Evolutionary conservation across 306 rosid genomes (phyloP).

Genomic region (Potentilla sterilis): DNA sequence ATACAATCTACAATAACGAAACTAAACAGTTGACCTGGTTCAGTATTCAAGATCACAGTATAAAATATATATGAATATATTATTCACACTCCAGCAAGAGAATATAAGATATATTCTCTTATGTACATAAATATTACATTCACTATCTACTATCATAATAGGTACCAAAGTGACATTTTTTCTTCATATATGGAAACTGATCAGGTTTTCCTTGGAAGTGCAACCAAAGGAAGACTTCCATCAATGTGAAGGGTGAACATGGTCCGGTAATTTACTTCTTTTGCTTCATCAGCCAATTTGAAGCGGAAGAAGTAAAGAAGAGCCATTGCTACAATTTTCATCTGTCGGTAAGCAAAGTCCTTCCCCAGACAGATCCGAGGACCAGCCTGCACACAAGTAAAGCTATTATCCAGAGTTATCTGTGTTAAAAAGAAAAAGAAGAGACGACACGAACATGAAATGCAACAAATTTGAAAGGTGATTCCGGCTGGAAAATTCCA

Average conservation of each 20-base stretch:
- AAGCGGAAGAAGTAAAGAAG: constrained; percentile 50
- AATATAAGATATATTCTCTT: neutral
- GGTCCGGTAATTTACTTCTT: constrained; percentile 43
- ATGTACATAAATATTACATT: neutral
- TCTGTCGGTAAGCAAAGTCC: constrained; percentile 75
- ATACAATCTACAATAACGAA: neutral
- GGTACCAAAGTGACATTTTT: neutral
- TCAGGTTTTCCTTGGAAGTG: constrained; percentile 37
- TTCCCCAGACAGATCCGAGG: constrained; percentile 73
- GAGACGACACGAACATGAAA: constrained; percentile 56
- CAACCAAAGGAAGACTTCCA: constrained; percentile 51
- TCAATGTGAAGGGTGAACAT: constrained; percentile 74
- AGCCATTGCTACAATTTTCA: constrained; percentile 59
- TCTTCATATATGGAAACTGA: neutral
- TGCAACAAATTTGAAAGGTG: constrained; percentile 71
- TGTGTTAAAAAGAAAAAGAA: no score
- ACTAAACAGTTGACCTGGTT: neutral
- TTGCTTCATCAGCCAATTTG: constrained; percentile 39
- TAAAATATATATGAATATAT: neutral
- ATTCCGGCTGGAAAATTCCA: constrained; percentile 56
- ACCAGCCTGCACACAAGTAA: constrained; percentile 52
- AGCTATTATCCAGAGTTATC: neutral
- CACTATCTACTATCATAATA: neutral
- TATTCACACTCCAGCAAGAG: neutral
- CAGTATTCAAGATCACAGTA: neutral